Evolutionary conservation across 371 early-diverging fungal species (phyloP), one percentile per base, ranked within the genome.

Genomic region (Zychaea mexicana): DNA sequence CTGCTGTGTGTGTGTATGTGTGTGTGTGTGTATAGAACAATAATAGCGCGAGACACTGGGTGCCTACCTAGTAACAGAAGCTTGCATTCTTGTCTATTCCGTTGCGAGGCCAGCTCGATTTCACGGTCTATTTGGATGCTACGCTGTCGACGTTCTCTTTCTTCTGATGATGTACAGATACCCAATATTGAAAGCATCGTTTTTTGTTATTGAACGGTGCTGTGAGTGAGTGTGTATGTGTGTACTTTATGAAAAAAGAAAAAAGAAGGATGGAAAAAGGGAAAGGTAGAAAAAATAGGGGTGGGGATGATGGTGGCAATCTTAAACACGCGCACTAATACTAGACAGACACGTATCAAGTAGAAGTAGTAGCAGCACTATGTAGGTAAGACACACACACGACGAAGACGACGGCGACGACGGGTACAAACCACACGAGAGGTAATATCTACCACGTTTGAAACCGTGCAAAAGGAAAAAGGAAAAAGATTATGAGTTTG

Each of bases 61-160:
- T 22, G 9, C 6, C 6, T 31, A 85, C 88, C 90, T 66, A 88
- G 66, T 15, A 89, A 65, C 26, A 88, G 72, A 33, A 89, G 81
- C 67, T 88, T 87, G 73, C 83, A 85, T 72, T 88, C 87, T 66
- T 78, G 82, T 57, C 73, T 82, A 24, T 83, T 74, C 22, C 77
- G 76, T 42, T 72, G 63, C 53, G 71, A 77, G 36, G 87, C 88
- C 22, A 78, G 80, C 59, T 83, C 82, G 30, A 87, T 62, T 54
- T 81, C 74, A 17, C 77, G 70, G 61, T 88, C 88, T 54, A 88
- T 88, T 60, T 77, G 79, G 52, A 76, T 70, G 56, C 82, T 84
- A 27, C 82, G 72, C 57, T 77, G 72, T 61, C 71, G 73, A 53
- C 65, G 70, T 62, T 78, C 82, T 60, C 78, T 71, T 64, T 86